Base-by-base conservation (phyloP, 192 early-diverging fungal species). In the Coemansia sp. region DNA sequence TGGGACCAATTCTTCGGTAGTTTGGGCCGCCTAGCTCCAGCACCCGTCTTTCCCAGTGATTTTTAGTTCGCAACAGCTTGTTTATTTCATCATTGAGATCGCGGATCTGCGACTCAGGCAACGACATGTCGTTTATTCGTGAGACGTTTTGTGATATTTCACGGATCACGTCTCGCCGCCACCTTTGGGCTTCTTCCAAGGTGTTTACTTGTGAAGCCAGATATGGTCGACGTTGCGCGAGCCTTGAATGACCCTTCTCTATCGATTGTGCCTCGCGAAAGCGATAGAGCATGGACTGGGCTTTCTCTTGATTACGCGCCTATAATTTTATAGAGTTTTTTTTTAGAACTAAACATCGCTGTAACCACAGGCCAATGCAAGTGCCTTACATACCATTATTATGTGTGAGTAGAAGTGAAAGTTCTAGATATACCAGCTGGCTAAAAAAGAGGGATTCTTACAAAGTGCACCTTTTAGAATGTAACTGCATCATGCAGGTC, bases 231-330 rank as follows among this genome's bases (percentile, higher is more conserved):
- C 83, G 80, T 40, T 90, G 85, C 20, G 81, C 78, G 48, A 67
- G 76, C 58, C 78, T 83, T 51, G 63, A 63, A 55, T 88, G 70
- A 4, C 92, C 93, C 12, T 89, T 66, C 54, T 94, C 89, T 13
- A 88, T 82, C 52, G 82, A 85, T 72, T 96, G 91, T 15, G 95
- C 94, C 68, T 93, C 93, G 59, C 95, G 89, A 79, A 97, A 97
- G 41, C 93, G 92, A 69, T 93, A 94, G 15, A 97, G 86, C 93
- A 96, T 96, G 30, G 95, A 92, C 86, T 97, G 93, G 18, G 95
- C 95, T 72, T 97, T 97, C 65, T 97, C 95, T 76, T 97, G 88
- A 72, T 97, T 97, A 67, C 93, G 88, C 28, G 94, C 94, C 94
- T 63, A 63, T 35, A 61, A 42, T 21, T n/a, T n/a, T n/a, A n/a